These are phyloP conservation scores for Oenanthe javanica DNA, from an alignment of 140 eudicot genomes.

Conservation along the genomic window DNA sequence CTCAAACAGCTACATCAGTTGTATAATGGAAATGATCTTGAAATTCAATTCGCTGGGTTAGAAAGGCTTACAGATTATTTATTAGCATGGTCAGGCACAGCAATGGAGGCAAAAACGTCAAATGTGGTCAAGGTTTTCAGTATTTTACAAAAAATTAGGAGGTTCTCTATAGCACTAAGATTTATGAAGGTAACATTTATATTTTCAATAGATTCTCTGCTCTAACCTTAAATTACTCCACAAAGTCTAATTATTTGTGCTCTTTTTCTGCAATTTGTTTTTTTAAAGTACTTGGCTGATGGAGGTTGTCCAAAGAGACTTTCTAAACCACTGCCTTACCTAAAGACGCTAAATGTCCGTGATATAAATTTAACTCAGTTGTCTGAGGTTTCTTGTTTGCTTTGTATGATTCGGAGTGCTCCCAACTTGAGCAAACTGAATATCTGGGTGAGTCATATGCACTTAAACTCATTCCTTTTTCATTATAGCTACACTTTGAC, in stretches of 20 bases:
- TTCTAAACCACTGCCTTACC: neutral
- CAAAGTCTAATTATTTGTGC: neutral
- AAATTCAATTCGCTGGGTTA: neutral
- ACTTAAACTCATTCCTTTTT: neutral
- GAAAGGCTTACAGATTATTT: neutral
- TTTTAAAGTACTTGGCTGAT: neutral
- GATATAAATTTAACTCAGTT: neutral
- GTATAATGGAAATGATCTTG: too few relatives aligned
- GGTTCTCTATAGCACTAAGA: neutral
- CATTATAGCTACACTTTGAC: neutral
- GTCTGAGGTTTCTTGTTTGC: constrained; percentile 1
- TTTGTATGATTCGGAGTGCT: neutral
- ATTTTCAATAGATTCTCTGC: neutral
- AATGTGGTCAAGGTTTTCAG: neutral
- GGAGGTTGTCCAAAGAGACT: neutral
- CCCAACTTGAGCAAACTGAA: constrained; percentile 3
- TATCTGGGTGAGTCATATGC: neutral
- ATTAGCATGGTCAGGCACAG: neutral
- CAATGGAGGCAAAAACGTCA: neutral
- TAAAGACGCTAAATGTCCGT: neutral
- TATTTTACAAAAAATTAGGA: neutral
- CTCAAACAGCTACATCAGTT: too few relatives aligned
- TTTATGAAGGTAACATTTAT: neutral
- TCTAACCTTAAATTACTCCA: neutral
- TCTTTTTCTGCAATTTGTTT: neutral